A percentile compares a stretch with the other conserved stretches of the same genome.
phyloP scores from a whole-genome alignment of 176 grass and related monocot genomes.

The Saccharum spontaneum region DNA sequence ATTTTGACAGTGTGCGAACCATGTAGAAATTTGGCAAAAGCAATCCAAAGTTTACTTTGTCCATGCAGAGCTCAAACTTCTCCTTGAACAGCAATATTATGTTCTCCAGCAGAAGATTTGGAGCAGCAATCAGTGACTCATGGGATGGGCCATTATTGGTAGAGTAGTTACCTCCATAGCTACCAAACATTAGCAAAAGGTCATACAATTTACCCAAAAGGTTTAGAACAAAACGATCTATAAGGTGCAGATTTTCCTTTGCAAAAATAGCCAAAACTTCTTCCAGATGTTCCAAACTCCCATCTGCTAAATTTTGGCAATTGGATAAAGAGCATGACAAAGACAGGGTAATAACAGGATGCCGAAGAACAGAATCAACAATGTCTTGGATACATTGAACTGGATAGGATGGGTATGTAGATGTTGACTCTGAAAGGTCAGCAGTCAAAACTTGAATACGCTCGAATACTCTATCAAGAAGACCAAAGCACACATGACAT shows the following conservation, averaged over 20 bases:
- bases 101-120: constrained; percentile 60
- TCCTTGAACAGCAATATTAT: constrained; percentile 60
- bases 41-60: constrained; percentile 43
- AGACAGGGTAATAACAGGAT: constrained; percentile 61
- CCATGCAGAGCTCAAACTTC: constrained; percentile 60
- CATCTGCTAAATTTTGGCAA: constrained; percentile 38
- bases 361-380: constrained; percentile 66
- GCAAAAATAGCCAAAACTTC: constrained; percentile 52
- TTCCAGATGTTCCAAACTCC: constrained; percentile 38
- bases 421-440: constrained; percentile 24
- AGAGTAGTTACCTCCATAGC: constrained; percentile 6
- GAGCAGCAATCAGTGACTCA: constrained; percentile 47
- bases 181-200: constrained; percentile 40
- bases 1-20: constrained; percentile 51
- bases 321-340: constrained; percentile 57
- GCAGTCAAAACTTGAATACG: constrained; percentile 42
- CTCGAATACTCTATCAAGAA: constrained; percentile 72
- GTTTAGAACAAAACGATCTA: constrained; percentile 56
- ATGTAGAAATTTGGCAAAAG: constrained; percentile 68
- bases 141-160: constrained; percentile 31
- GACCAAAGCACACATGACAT: constrained; percentile 59
- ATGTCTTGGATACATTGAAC: constrained; percentile 43
- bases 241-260: constrained; percentile 57
- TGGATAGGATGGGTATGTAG: constrained; percentile 18
- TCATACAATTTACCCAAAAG: constrained; percentile 70